Conservation (phyloP, 495 filamentous ascomycete genomes). For the Daldinia vernicosa region DNA sequence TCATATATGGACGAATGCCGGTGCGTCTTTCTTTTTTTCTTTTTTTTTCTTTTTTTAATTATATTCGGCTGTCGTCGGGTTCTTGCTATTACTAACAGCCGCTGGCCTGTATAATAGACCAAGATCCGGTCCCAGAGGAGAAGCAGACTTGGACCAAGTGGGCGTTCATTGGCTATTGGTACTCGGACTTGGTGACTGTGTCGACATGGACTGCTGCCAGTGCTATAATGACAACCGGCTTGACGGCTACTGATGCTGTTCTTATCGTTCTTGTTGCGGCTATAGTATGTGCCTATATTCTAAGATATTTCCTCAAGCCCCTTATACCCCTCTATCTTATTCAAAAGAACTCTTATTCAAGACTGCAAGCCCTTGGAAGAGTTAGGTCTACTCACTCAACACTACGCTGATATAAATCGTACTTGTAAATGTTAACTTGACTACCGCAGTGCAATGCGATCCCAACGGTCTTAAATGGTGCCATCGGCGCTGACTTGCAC, state of each 20-base stretch:
- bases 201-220: conserved; percentile 43
- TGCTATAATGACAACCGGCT: conserved; percentile 43
- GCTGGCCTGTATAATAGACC: conserved; percentile 33
- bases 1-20: conserved; percentile 46
- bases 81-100: too few species aligned
- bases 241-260: conserved; percentile 42
- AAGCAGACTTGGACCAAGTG: conserved; percentile 45
- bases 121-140: conserved; percentile 45
- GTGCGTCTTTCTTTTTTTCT: conserved; percentile 31
- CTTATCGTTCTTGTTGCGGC: conserved; percentile 42
- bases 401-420: neutral
- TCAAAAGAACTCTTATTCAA: neutral
- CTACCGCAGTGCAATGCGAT: conserved; percentile 51
- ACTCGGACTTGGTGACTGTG: conserved; percentile 47
- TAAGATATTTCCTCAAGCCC: neutral
- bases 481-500: conserved; percentile 68
- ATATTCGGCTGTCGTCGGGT: too few species aligned
- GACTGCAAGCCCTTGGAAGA: neutral
- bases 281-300: conserved; percentile 36
- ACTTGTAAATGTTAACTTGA: neutral
- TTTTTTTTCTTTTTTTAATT: too few species aligned
- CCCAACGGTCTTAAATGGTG: conserved; percentile 69
- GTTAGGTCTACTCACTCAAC: neutral
- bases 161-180: conserved; percentile 48
- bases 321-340: neutral